Percentiles rank a stretch among this genome's conserved stretches.
These are phyloP conservation scores for Arthrobotrys conoides DNA, from an alignment of 2,329 filamentous ascomycete genomes.

Conservation along the genomic window DNA sequence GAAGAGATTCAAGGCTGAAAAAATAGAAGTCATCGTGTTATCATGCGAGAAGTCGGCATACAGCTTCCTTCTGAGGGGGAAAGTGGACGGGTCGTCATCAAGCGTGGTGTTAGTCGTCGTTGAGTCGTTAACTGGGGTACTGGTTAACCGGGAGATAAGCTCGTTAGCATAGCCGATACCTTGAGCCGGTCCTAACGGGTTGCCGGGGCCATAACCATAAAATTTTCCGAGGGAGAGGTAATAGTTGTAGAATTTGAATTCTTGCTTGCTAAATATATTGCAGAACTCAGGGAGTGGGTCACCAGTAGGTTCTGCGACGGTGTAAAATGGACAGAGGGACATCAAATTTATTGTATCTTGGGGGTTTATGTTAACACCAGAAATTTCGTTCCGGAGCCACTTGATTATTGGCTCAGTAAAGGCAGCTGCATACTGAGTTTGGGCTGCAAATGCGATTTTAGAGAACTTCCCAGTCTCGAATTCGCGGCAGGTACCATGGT, in stretches of 20 bases:
- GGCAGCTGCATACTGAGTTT: constrained; percentile 73
- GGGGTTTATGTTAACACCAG: constrained; percentile 76
- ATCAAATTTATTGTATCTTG: constrained; percentile 80
- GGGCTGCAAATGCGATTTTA: constrained; percentile 70
- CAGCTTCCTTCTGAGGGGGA: constrained; percentile 77
- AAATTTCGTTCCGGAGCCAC: constrained; percentile 78
- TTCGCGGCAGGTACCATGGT: constrained; percentile 78
- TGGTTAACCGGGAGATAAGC: constrained; percentile 83
- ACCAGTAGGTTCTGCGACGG: constrained; percentile 75
- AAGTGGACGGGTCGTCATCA: constrained; percentile 77
- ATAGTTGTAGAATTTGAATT: constrained; percentile 87
- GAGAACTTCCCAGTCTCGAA: constrained; percentile 76
- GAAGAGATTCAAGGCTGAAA: constrained; percentile 83
- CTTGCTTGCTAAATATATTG: constrained; percentile 77
- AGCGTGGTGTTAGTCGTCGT: constrained; percentile 85
- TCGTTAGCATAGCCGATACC: constrained; percentile 91
- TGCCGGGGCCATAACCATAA: constrained; percentile 84
- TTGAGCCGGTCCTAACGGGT: constrained; percentile 83
- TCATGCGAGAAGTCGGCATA: constrained; percentile 96
- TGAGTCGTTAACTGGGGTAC: constrained; percentile 76
- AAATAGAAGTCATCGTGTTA: constrained; percentile 84
- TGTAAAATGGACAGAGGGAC: constrained; percentile 90
- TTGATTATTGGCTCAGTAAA: constrained; percentile 79
- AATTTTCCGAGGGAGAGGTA: constrained; percentile 84
- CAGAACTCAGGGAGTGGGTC: constrained; percentile 79